Evolutionary conservation across 805 yeast genomes (phyloP), one percentile per base, ranked within the genome.

Genomic region (Ogataea nonfermentans): DNA sequence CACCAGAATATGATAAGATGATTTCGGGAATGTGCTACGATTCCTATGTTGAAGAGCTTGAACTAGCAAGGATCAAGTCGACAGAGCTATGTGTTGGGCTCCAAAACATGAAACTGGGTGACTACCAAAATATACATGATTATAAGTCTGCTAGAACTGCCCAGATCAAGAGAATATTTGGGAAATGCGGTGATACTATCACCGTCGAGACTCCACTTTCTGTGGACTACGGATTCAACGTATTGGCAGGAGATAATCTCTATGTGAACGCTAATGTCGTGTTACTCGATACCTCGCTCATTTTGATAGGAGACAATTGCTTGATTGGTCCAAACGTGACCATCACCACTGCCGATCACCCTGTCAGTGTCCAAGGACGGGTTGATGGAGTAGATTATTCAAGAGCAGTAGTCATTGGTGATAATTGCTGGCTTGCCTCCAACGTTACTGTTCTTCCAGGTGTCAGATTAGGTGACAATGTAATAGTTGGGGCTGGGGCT

Each of bases 361-460:
- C 83, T 1, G 53, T 73, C 6, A 81, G 77, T 39, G 73, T 78
- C 0, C 44, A 59, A 9, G 59, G 58, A 38, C 63, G 84, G 42
- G 29, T 50, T 20, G n/a, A 33, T 39, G 76, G 70, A 2, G 61
- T 63, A 3, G 90, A 83, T 53, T 73, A 63, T 49, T 80, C 83
- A 0, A 52, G 59, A 25, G 81, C 84, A 5, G 71, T 84, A 22
- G 64, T 56, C 2, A 76, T 84, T 24, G 87, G 83, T 2, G 70
- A 78, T 55, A 73, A 75, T 45, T 84, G 79, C 7, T 83, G 90
- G 91, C 63, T 83, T 28, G 86, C 85, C 11, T 67, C 79, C 1
- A 67, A 68, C 28, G 76, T 64, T 11, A 63, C 65, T 1, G 68
- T 84, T 7, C 58, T 81, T 35, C 84, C 85, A 2, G 90, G 89